Conservation (phyloP, 2,329 filamentous ascomycete species). For the Alternaria hordeiaustralica region DNA sequence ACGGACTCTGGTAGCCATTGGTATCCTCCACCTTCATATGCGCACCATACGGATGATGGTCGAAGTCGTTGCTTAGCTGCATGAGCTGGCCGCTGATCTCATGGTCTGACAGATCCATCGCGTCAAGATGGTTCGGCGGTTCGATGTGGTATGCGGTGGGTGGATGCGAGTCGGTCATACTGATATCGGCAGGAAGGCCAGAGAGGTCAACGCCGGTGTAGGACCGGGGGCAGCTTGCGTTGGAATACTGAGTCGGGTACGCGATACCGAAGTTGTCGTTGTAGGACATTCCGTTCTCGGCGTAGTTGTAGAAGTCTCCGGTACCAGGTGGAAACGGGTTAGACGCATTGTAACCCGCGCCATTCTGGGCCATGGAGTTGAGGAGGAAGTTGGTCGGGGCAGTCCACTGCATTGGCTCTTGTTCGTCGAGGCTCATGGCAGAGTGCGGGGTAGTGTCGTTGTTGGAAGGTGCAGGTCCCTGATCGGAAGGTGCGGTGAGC, state of each 20-base stretch:
- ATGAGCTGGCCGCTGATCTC: constrained; percentile 29
- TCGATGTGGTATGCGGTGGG: constrained; percentile 42
- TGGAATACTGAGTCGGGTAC: constrained; percentile 21
- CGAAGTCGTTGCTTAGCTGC: constrained; percentile 34
- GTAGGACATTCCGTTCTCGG: constrained; percentile 29
- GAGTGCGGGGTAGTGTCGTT: constrained; percentile 4
- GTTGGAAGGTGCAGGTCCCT: constrained; percentile 15
- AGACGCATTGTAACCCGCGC: constrained; percentile 17
- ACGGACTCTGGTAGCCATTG: constrained; percentile 26
- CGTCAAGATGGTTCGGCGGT: constrained; percentile 31
- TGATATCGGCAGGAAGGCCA: constrained; percentile 18
- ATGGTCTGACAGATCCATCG: constrained; percentile 26
- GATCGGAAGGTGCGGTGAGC: constrained; percentile 21
- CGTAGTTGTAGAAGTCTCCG: constrained; percentile 21
- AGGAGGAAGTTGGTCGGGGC: constrained; percentile 17
- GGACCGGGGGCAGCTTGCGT: constrained; percentile 31
- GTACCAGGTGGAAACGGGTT: constrained; percentile 14
- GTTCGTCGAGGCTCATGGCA: constrained; percentile 22
- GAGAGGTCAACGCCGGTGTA: constrained; percentile 24
- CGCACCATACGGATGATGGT: constrained; percentile 22
- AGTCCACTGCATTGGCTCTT: constrained; percentile 31
- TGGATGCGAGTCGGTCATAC: constrained; percentile 33
- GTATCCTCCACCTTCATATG: constrained; percentile 26
- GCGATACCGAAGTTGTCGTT: constrained; percentile 29
- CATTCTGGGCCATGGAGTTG: constrained; percentile 17